Percentiles rank a stretch among this genome's conserved stretches.
phyloP scores from a whole-genome alignment of 192 early-diverging fungal species.

The Ramicandelaber brevisporus region DNA sequence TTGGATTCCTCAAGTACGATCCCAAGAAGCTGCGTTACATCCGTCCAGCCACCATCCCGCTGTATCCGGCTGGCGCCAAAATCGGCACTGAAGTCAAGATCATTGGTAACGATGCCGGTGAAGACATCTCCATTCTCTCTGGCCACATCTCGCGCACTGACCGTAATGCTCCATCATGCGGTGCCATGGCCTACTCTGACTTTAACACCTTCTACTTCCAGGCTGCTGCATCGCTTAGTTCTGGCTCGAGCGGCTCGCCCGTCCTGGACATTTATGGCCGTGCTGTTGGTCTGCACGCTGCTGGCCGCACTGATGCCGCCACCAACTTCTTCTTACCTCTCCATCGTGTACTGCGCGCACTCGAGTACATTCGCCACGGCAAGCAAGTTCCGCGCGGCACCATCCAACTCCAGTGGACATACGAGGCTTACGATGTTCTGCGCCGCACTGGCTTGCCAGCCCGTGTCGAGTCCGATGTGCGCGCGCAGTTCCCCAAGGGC shows the following conservation, averaged over 20 bases:
- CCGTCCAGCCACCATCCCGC: constrained; percentile 30
- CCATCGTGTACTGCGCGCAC: constrained; percentile 34
- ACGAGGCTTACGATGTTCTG: constrained; percentile 54
- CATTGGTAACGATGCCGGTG: constrained; percentile 57
- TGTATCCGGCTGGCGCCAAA: constrained; percentile 39
- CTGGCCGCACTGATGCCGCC: constrained; percentile 41
- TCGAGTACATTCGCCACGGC: constrained; percentile 21
- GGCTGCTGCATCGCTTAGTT: constrained; percentile 48
- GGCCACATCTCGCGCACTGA: constrained; percentile 61
- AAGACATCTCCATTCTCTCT: constrained; percentile 53
- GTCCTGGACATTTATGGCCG: constrained; percentile 60
- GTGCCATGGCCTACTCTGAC: constrained; percentile 44
- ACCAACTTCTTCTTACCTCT: constrained; percentile 72
- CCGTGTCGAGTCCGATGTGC: constrained; percentile 30
- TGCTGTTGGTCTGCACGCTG: constrained; percentile 60
- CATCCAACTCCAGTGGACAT: constrained; percentile 37
- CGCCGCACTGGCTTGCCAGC: constrained; percentile 36
- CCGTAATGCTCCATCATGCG: constrained; percentile 59
- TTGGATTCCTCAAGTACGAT: constrained; percentile 44
- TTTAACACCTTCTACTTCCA: constrained; percentile 48
- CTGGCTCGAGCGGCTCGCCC: constrained; percentile 51
- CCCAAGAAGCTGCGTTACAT: constrained; percentile 46
- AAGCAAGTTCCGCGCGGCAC: constrained; percentile 28
- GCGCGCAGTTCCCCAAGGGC: constrained; percentile 27
- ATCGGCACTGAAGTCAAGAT: constrained; percentile 62